Base-by-base conservation (phyloP, 1,139 yeast genomes). In the Hansenula anomala region DNA sequence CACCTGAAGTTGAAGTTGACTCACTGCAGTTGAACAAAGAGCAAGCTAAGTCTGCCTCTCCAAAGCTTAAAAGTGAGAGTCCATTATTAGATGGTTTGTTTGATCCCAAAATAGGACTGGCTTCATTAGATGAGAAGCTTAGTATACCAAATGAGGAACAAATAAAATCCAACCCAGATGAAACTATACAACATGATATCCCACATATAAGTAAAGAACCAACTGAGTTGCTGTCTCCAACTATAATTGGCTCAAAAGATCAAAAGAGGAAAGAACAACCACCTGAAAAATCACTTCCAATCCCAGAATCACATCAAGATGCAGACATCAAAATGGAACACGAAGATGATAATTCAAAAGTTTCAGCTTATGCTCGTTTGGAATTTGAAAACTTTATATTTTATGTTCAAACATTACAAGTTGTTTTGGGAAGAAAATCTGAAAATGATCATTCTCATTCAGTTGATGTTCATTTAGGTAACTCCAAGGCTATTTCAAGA, bases 371-470 rank as follows among this genome's bases (percentile, higher is more conserved):
- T 59, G 98, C 98, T 2, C 73, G 96, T 49, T 66, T 92, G 31
- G 97, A 92, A 59, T 92, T 92, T 61, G 96, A 87, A 45, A 80
- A 88, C 48, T 90, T 83, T 59, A 88, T 96, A 4, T 92, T 94
- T 60, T 92, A 89, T 54, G 96, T 92, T 4, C 98, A 92, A 62
- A 92, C 98, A 1, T 71, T 92, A 53, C 97, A 92, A 59, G 96
- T 92, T 3, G 75, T 92, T 9, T 67, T 92, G 32, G 99, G 99
- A 8, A 73, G 99, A 50, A 75, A 88, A 45, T 84, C 94, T 10
- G 89, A 84, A 55, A 85, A 85, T 48, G 85, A 79, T 48, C 61
- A 67, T 22, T 55, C 69, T 15, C 78, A 71, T 54, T 73, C 86
- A 29, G 92, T 88, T 12, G 97, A 90, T 64, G 96, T 92, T 27